Evolutionary conservation across 2,329 filamentous ascomycete genomes (phyloP).

Genomic region (Cyphellophora attinorum): DNA sequence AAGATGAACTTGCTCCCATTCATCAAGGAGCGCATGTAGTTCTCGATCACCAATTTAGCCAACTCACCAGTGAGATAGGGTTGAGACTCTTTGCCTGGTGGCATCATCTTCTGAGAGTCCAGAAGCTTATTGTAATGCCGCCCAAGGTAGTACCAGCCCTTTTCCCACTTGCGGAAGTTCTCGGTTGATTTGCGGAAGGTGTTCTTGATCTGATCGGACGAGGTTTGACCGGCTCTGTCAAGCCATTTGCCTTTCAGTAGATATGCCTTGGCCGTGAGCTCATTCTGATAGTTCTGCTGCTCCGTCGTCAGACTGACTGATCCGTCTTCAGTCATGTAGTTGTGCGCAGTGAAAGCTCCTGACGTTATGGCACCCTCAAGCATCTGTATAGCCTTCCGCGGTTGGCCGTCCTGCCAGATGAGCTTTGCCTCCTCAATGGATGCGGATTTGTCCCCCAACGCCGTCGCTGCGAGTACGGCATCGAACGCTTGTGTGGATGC

Average conservation of each 20-base stretch:
- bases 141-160: constrained; percentile 92
- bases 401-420: constrained; percentile 86
- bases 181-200: constrained; percentile 69
- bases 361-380: constrained; percentile 76
- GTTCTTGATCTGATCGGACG: constrained; percentile 65
- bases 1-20: constrained; percentile 94
- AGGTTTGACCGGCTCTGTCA: constrained; percentile 86
- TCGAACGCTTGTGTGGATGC: constrained; percentile 84
- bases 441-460: constrained; percentile 73
- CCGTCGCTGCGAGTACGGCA: constrained; percentile 78
- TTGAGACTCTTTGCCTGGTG: constrained; percentile 66
- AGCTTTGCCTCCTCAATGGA: constrained; percentile 91
- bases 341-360: constrained; percentile 57
- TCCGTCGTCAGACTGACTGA: constrained; percentile 28
- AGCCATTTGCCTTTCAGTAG: constrained; percentile 94
- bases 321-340: constrained; percentile 27
- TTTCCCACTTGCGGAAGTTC: constrained; percentile 62
- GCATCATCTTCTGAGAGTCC: constrained; percentile 74
- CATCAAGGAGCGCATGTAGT: constrained; percentile 76
- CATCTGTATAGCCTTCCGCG: constrained; percentile 87
- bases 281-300: constrained; percentile 41
- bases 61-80: constrained; percentile 71
- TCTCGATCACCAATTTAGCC: constrained; percentile 83
- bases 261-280: constrained; percentile 56
- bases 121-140: constrained; percentile 95